Evolutionary conservation across 176 grass and related monocot species (phyloP), one percentile per base, ranked within the genome.

Genomic region (Paspalum notatum): DNA sequence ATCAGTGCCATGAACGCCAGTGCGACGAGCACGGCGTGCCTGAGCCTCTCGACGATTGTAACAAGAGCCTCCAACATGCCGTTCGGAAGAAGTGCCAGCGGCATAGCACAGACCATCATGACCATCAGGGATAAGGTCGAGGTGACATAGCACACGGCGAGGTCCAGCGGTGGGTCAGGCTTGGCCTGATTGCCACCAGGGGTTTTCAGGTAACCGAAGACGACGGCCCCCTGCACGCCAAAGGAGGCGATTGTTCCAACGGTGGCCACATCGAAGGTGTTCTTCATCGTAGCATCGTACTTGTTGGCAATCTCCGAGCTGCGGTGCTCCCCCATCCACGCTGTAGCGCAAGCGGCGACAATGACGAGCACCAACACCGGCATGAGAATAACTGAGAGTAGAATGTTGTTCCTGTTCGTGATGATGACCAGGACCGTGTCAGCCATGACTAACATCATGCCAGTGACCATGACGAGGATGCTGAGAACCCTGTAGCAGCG

Each of bases 191-290:
- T 61, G 49, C 11, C 17, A 13, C 8, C 49, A 8, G 46, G 8
- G 20, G 47, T 26, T 8, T 79, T 88, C 46, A 77, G 53, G 86
- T 88, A 83, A 24, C 80, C 4, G 11, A 83, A 71, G 49, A 4
- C 49, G n/a, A 88, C 1, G 0, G 47, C n/a, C 3, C 74, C 50
- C 68, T 83, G 80, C 8, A 88, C 9, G 3, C 17, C 0, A 25
- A 84, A 88, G 2, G 74, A 68, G 4, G 26, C 55, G 0, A 48
- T 39, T 6, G 58, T 83, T 1, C 66, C 24, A 10, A 55, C 1
- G 16, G 14, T 37, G 24, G 75, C 66, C 39, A 80, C 5, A 26
- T 80, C 71, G 6, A 74, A 76, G 24, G 47, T 45, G 14, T 5
- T 21, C 24, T 79, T 84, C 52, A 72, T 56, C 2, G 72, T 56